phyloP scores from a whole-genome alignment of 352 stramenopile genomes.

The Blastocystis sp. region DNA sequence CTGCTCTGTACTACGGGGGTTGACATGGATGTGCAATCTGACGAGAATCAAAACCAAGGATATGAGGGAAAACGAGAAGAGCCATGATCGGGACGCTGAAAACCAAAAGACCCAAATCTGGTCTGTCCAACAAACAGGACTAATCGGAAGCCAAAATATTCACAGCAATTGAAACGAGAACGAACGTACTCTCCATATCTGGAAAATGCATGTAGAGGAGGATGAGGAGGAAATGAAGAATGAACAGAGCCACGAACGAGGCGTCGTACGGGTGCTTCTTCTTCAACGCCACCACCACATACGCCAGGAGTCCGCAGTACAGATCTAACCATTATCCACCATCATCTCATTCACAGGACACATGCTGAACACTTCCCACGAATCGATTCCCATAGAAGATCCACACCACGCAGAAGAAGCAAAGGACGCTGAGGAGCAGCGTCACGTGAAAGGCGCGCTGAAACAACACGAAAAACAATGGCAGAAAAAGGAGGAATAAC shows the following conservation, averaged over 20 bases:
- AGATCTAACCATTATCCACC: not conserved
- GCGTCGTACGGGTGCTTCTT: not conserved
- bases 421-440: not conserved
- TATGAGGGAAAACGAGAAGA: not conserved
- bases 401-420: not conserved
- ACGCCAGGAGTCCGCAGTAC: constrained; percentile 28
- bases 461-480: not conserved
- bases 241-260: not conserved
- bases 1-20: not conserved
- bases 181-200: not conserved
- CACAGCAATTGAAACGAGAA: not conserved
- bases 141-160: not conserved
- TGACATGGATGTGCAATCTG: not conserved
- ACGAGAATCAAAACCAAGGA: not conserved
- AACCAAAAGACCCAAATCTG: not conserved
- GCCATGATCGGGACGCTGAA: not conserved
- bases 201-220: not conserved
- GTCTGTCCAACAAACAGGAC: not conserved
- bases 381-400: constrained; percentile 1
- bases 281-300: not conserved
- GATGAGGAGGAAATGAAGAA: not conserved
- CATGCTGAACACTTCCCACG: not conserved
- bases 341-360: not conserved
- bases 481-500: not conserved
- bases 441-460: not conserved